Percentiles rank a stretch among this genome's conserved stretches.
Conservation (phyloP, 257 asterid species). For the Ballota nigra region DNA sequence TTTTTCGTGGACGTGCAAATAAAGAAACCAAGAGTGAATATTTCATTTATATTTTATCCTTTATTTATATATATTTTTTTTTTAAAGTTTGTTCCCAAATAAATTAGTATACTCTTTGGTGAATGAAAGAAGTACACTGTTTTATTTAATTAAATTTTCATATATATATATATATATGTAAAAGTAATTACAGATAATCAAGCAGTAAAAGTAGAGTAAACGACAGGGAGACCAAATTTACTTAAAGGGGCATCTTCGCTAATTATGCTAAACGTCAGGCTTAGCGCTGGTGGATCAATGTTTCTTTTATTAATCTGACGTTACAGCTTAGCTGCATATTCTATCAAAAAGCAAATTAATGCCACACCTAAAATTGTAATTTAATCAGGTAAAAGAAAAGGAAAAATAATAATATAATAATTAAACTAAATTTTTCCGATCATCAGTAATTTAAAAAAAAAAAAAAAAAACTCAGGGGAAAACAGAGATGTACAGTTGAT, state of each 20-base stretch:
- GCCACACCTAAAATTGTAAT: neutral
- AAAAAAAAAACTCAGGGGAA: neutral
- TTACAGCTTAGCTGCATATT: slow-evolving; percentile 24
- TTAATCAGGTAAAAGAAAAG: neutral
- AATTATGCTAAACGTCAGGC: slow-evolving; percentile 15
- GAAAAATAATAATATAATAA: neutral
- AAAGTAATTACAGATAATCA: neutral
- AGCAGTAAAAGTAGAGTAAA: slow-evolving; percentile 18
- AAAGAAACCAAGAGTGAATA: too few relatives aligned
- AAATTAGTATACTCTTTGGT: too few relatives aligned
- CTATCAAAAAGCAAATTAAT: neutral
- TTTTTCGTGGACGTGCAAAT: too few relatives aligned
- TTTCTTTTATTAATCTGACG: slow-evolving; percentile 11
- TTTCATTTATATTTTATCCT: too few relatives aligned
- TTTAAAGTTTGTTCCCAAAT: too few relatives aligned
- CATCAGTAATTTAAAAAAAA: neutral
- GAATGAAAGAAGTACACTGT: too few relatives aligned
- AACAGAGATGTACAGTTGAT: neutral
- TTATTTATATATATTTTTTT: too few relatives aligned
- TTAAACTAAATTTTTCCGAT: neutral
- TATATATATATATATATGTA: neutral
- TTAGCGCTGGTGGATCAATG: slow-evolving; percentile 15
- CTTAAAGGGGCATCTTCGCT: slow-evolving; percentile 24
- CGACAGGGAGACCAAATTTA: slow-evolving; percentile 7
- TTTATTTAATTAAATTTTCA: too few relatives aligned